These are phyloP conservation scores for Punica granatum DNA, from an alignment of 345 rosid species.

Conservation along the genomic window DNA sequence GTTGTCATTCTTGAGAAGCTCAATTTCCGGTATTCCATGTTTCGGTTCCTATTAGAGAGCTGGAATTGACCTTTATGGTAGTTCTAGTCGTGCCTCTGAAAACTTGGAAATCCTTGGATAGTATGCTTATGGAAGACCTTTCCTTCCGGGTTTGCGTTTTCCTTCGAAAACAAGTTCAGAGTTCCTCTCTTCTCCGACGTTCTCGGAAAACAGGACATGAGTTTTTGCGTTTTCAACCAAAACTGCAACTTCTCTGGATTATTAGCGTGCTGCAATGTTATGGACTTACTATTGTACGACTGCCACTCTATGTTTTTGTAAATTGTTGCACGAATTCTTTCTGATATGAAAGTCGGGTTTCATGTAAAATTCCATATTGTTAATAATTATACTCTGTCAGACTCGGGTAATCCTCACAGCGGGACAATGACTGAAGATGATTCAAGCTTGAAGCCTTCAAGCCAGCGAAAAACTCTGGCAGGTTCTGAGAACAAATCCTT, in stretches of 20 bases:
- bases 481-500: slow-evolving; percentile 15
- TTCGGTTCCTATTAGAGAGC: not conserved
- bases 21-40: not conserved
- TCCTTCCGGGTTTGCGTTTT: not conserved
- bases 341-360: not conserved
- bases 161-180: not conserved
- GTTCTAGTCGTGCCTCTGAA: not conserved
- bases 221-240: not conserved
- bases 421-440: not conserved
- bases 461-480: slow-evolving; percentile 9
- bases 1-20: no score
- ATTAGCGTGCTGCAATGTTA: not conserved
- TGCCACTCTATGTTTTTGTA: not conserved
- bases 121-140: not conserved
- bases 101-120: not conserved
- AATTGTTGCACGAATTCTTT: not conserved
- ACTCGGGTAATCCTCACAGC: not conserved
- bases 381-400: not conserved
- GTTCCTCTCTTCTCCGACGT: not conserved
- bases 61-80: not conserved
- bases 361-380: not conserved
- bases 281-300: not conserved
- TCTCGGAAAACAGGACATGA: not conserved
- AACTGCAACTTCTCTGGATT: not conserved
- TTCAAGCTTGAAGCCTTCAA: not conserved